Percentiles rank a stretch among this genome's conserved stretches.
phyloP scores from a whole-genome alignment of 1,284 basidiomycete genomes.

The Ganoderma resinaceum region DNA sequence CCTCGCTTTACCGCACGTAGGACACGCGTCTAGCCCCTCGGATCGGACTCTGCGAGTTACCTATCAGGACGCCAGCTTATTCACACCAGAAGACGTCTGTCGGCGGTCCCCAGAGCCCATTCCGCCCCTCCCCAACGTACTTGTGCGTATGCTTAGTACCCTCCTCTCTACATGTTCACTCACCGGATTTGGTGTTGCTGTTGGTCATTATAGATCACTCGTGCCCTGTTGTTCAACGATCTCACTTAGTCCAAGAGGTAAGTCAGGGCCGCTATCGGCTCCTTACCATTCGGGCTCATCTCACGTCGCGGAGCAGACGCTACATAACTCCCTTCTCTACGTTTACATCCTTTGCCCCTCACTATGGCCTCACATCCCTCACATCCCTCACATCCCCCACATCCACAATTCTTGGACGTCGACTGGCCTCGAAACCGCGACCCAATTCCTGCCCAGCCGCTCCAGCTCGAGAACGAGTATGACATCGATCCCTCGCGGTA shows the following conservation, averaged over 20 bases:
- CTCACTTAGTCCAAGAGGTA: neutral
- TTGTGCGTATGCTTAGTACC: neutral
- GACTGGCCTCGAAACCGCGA: slow-evolving; percentile 34
- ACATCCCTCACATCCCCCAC: slow-evolving; percentile 47
- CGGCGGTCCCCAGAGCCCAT: neutral
- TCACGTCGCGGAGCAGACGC: neutral
- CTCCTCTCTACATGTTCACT: neutral
- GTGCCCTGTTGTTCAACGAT: too few species aligned
- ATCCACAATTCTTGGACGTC: slow-evolving; percentile 44
- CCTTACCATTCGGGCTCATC: neutral
- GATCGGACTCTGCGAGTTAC: neutral
- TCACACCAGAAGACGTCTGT: neutral
- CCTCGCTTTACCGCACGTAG: neutral
- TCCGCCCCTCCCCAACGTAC: neutral
- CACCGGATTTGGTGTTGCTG: neutral
- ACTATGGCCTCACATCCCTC: slow-evolving; percentile 49
- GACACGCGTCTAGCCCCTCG: neutral
- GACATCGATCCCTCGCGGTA: slow-evolving; percentile 36
- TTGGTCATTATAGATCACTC: neutral
- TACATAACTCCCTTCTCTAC: slow-evolving; percentile 15
- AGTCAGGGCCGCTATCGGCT: neutral
- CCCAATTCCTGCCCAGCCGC: slow-evolving; percentile 26
- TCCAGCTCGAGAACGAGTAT: slow-evolving; percentile 40
- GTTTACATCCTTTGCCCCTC: neutral
- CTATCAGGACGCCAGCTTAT: neutral